phyloP scores from a whole-genome alignment of 495 filamentous ascomycete species.

The Echria macrotheca region DNA sequence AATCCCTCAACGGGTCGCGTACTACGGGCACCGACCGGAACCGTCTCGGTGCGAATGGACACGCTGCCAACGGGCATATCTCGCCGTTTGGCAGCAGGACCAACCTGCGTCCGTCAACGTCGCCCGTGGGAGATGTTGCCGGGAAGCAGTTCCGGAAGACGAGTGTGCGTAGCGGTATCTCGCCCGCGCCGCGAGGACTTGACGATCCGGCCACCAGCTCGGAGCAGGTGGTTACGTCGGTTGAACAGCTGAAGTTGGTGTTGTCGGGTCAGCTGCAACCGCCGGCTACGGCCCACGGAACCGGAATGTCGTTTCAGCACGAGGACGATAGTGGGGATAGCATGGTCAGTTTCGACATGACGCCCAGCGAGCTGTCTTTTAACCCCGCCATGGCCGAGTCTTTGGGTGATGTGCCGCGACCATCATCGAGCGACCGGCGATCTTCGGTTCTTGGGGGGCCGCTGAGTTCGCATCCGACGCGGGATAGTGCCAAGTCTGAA shows the following conservation, averaged over 20 bases:
- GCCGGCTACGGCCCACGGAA: conserved; percentile 22
- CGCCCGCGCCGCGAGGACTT: conserved; percentile 47
- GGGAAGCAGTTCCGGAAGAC: conserved; percentile 35
- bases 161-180: conserved; percentile 41
- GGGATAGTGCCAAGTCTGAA: conserved; percentile 13
- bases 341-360: conserved; percentile 52
- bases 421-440: conserved; percentile 15
- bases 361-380: conserved; percentile 50
- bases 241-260: conserved; percentile 81
- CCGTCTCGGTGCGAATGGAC: conserved; percentile 54
- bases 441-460: conserved; percentile 31
- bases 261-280: conserved; percentile 48
- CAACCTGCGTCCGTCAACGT: conserved; percentile 39
- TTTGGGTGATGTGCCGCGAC: conserved; percentile 10
- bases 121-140: conserved; percentile 20
- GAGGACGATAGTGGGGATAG: conserved; percentile 50
- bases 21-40: conserved; percentile 52
- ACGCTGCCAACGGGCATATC: conserved; percentile 32
- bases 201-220: conserved; percentile 24
- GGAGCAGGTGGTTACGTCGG: conserved; percentile 62
- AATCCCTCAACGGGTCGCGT: conserved; percentile 68
- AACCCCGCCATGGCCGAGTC: conserved; percentile 27
- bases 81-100: conserved; percentile 37
- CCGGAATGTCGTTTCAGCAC: conserved; percentile 17
- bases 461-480: conserved; percentile 42